phyloP scores from a whole-genome alignment of 1,139 yeast genomes.

The Kodamaea suecica region DNA sequence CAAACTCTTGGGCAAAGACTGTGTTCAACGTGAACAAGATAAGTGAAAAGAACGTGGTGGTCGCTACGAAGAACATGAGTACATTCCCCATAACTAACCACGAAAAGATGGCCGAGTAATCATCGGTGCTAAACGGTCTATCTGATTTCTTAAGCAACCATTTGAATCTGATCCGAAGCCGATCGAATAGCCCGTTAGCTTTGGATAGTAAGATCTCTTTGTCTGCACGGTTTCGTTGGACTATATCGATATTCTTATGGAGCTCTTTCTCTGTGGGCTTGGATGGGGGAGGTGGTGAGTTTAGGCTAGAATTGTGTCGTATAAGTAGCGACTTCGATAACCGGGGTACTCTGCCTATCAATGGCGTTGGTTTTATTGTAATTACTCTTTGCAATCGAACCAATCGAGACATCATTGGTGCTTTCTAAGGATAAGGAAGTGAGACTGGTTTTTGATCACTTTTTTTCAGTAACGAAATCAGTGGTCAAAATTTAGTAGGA shows the following conservation, averaged over 20 bases:
- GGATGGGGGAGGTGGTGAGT: background rate
- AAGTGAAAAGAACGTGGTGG: slow-evolving; percentile 84
- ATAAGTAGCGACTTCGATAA: background rate
- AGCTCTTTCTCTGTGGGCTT: background rate
- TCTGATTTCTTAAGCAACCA: slow-evolving; percentile 61
- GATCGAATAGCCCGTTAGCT: slow-evolving; percentile 48
- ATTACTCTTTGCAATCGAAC: background rate
- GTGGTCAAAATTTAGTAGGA: no score
- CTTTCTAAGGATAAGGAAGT: no score
- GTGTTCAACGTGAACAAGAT: slow-evolving; percentile 79
- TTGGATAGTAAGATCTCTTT: slow-evolving; percentile 53
- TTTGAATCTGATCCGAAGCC: slow-evolving; percentile 56
- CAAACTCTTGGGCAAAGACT: slow-evolving; percentile 84
- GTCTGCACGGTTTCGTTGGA: slow-evolving; percentile 19
- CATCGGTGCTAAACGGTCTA: slow-evolving; percentile 81
- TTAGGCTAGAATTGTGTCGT: background rate
- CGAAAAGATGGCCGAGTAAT: slow-evolving; percentile 81
- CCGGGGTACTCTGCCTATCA: background rate
- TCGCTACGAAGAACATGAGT: slow-evolving; percentile 71
- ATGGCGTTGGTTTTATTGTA: background rate
- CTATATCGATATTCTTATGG: background rate
- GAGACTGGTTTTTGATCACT: no score
- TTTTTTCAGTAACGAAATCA: no score
- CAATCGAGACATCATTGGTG: background rate
- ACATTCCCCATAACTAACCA: slow-evolving; percentile 90